These are phyloP conservation scores for Citrullus colocynthis DNA, from an alignment of 306 rosid genomes.

Conservation along the genomic window DNA sequence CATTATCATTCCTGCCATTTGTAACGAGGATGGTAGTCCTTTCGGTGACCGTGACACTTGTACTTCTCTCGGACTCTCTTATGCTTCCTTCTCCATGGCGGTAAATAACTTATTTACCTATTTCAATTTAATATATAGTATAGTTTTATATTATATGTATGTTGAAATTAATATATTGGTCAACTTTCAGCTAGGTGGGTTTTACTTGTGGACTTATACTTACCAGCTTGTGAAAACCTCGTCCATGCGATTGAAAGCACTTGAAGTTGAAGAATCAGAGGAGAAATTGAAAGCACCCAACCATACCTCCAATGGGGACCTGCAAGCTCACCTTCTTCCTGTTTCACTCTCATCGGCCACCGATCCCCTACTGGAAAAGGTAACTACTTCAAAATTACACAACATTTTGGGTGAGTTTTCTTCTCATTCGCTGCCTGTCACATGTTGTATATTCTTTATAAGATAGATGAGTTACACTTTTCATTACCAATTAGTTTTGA, in stretches of 20 bases:
- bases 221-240: constrained; percentile 38
- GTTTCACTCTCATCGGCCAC: neutral
- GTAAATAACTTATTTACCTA: neutral
- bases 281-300: constrained; percentile 23
- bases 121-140: too few species aligned
- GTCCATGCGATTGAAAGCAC: constrained; percentile 32
- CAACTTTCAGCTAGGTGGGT: constrained; percentile 53
- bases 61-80: constrained; percentile 43
- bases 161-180: neutral
- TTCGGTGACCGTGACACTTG: constrained; percentile 47
- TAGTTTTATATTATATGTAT: neutral
- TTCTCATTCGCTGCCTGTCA: too few species aligned
- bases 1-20: constrained; percentile 68
- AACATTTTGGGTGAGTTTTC: too few species aligned
- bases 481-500: too few species aligned
- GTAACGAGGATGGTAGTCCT: constrained; percentile 60
- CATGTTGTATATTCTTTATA: too few species aligned
- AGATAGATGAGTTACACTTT: too few species aligned
- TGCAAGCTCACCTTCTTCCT: constrained; percentile 26
- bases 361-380: neutral
- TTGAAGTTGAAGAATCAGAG: constrained; percentile 26
- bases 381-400: too few species aligned
- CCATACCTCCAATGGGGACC: constrained; percentile 22
- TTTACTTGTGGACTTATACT: constrained; percentile 75
- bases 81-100: constrained; percentile 90